A percentile compares a stretch with the other conserved stretches of the same genome.
Conservation (phyloP, 2,329 filamentous ascomycete genomes). For the Beauveria asiatica region DNA sequence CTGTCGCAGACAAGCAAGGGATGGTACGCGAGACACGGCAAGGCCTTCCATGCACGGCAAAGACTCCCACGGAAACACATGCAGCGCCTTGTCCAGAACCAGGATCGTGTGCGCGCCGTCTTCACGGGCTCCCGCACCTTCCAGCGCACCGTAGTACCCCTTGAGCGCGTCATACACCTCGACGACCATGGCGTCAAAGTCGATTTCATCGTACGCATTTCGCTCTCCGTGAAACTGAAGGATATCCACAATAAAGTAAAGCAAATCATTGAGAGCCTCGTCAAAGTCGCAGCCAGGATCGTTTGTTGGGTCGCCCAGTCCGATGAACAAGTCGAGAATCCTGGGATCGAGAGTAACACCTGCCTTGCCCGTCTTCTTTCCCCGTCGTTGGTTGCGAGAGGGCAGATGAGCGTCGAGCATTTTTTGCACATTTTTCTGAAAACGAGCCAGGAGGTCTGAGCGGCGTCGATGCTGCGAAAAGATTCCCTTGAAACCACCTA, state of each 20-base stretch:
- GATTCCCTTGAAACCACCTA: constrained; percentile 91
- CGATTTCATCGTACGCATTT: constrained; percentile 96
- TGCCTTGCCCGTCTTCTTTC: constrained; percentile 40
- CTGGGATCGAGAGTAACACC: constrained; percentile 45
- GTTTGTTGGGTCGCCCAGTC: constrained; percentile 64
- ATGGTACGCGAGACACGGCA: constrained; percentile 81
- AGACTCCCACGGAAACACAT: constrained; percentile 93
- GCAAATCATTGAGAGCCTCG: constrained; percentile 79
- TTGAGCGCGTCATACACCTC: constrained; percentile 79
- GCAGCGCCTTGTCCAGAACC: constrained; percentile 83
- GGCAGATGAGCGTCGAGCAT: constrained; percentile 80
- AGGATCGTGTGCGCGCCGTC: constrained; percentile 66
- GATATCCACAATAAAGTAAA: constrained; percentile 95
- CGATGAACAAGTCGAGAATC: constrained; percentile 82
- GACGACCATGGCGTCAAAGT: constrained; percentile 85
- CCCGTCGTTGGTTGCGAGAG: constrained; percentile 57
- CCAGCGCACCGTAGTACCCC: constrained; percentile 57
- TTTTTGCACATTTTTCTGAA: constrained; percentile 68
- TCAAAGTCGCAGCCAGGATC: constrained; percentile 66
- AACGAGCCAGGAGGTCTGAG: constrained; percentile 58
- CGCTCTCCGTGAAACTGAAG: constrained; percentile 92
- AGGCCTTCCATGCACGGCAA: constrained; percentile 73
- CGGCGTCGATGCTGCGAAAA: constrained; percentile 66
- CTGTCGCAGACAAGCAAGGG: constrained; percentile 70
- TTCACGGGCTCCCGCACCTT: constrained; percentile 30